Evolutionary conservation across 2,329 filamentous ascomycete species (phyloP).

Genomic region (Pyrenochaeta sp.): DNA sequence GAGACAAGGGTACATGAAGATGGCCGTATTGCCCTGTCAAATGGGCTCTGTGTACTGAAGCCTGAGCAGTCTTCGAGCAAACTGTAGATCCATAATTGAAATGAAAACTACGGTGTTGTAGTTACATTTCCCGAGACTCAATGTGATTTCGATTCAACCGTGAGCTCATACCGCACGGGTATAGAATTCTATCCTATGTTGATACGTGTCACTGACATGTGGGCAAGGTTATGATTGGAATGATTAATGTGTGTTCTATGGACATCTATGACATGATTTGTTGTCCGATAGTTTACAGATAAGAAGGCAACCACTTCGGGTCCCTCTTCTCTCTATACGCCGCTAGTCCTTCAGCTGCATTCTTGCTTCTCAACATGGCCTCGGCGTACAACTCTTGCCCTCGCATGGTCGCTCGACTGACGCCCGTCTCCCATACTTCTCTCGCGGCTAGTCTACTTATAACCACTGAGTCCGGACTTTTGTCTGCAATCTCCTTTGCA

Average conservation of each 20-base stretch:
- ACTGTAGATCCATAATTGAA: constrained; percentile 2
- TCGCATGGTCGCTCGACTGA: constrained; percentile 49
- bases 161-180: too few relatives aligned
- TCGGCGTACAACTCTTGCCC: constrained; percentile 29
- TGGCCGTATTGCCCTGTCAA: constrained; percentile 48
- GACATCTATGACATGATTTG: not conserved
- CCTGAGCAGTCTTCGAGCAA: constrained; percentile 5
- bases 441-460: constrained; percentile 23
- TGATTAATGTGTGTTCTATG: not conserved
- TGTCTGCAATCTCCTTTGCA: constrained; percentile 26
- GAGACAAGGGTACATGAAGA: constrained; percentile 53
- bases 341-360: constrained; percentile 25
- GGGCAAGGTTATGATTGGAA: too few relatives aligned
- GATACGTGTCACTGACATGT: not conserved
- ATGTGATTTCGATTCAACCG: too few relatives aligned
- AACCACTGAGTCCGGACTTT: constrained; percentile 33
- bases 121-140: too few relatives aligned
- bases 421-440: constrained; percentile 32
- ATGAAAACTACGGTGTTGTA: not conserved
- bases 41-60: constrained; percentile 16
- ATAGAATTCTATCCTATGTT: too few relatives aligned
- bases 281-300: constrained; percentile 11
- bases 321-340: constrained; percentile 30
- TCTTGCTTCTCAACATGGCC: constrained; percentile 43
- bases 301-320: constrained; percentile 21